Conservation (phyloP, 164 flowering plant genomes). For the Pachysandra terminalis region DNA sequence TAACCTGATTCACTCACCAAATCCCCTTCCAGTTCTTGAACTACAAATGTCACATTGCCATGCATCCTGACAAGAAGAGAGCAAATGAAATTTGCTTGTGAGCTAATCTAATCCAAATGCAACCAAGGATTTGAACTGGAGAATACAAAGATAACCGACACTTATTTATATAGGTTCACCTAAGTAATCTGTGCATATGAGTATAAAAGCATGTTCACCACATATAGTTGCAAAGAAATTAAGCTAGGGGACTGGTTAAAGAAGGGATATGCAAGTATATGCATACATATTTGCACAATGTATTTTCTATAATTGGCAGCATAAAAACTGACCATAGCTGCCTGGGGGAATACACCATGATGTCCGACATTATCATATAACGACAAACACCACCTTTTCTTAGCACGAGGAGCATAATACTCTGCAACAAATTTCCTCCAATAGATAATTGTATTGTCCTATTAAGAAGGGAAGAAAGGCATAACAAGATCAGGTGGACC, state of each 20-base stretch:
- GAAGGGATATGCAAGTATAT: neutral
- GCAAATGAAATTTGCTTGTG: conserved; percentile 1
- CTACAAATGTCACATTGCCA: conserved; percentile 65
- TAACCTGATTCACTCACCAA: conserved; percentile 44
- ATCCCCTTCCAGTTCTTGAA: conserved; percentile 50
- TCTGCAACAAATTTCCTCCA: conserved; percentile 96
- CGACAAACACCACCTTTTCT: conserved; percentile 97
- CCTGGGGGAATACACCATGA: conserved; percentile 93
- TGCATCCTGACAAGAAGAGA: conserved; percentile 52
- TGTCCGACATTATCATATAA: conserved; percentile 88
- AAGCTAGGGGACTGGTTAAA: neutral
- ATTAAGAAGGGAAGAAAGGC: conserved; percentile 1
- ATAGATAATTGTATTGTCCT: conserved; percentile 83
- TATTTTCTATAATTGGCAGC: neutral
- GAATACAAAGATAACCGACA: neutral
- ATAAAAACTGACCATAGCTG: conserved; percentile 64
- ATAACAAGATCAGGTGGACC: neutral
- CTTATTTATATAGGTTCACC: neutral
- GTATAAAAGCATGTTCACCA: too few relatives aligned
- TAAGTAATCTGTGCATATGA: neutral
- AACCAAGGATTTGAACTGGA: neutral
- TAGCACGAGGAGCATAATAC: conserved; percentile 90
- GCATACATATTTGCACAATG: neutral
- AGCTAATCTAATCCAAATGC: neutral
- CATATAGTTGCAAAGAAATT: too few relatives aligned